Evolutionary conservation across 2,329 filamentous ascomycete species (phyloP).

Genomic region (Alternaria gansuensis): DNA sequence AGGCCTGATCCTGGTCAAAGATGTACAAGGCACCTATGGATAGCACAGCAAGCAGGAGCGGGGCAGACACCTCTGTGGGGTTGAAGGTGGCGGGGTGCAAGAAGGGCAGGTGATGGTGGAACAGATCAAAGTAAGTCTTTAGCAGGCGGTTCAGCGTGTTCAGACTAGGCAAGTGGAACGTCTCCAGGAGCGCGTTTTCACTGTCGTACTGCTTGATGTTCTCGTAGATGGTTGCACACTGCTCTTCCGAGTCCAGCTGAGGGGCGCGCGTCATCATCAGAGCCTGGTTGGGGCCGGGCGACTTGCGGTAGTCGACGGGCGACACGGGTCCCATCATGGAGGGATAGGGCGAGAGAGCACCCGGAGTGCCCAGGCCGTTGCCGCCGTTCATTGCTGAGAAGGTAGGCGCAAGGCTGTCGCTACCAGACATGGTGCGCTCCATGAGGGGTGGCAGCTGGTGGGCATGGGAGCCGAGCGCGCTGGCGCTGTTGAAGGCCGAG

Average conservation of each 20-base stretch:
- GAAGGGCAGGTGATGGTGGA: slow-evolving; percentile 96
- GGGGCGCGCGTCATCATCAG: slow-evolving; percentile 75
- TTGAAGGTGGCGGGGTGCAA: slow-evolving; percentile 91
- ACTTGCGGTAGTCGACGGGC: slow-evolving; percentile 73
- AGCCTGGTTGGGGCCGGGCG: slow-evolving; percentile 72
- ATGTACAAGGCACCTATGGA: slow-evolving; percentile 97
- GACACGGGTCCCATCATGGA: slow-evolving; percentile 73
- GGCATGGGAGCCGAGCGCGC: slow-evolving; percentile 65
- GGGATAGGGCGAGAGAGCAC: slow-evolving; percentile 76
- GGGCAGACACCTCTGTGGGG: slow-evolving; percentile 79
- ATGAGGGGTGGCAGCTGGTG: slow-evolving; percentile 74
- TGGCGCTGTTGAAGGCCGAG: slow-evolving; percentile 67
- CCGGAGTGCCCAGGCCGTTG: slow-evolving; percentile 73
- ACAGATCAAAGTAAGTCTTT: slow-evolving; percentile 94
- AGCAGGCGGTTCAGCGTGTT: slow-evolving; percentile 88
- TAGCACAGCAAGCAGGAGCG: slow-evolving; percentile 85
- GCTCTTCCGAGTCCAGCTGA: slow-evolving; percentile 83
- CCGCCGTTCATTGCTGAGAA: slow-evolving; percentile 76
- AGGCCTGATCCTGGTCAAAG: slow-evolving; percentile 96
- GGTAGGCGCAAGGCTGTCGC: slow-evolving; percentile 69
- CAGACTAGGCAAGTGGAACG: slow-evolving; percentile 85
- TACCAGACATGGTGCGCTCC: slow-evolving; percentile 67
- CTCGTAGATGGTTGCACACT: slow-evolving; percentile 83
- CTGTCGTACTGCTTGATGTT: slow-evolving; percentile 83
- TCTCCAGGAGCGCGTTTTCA: slow-evolving; percentile 83